Evolutionary conservation across 2,329 filamentous ascomycete species (phyloP), one percentile per base, ranked within the genome.

Genomic region (Trichoderma breve): DNA sequence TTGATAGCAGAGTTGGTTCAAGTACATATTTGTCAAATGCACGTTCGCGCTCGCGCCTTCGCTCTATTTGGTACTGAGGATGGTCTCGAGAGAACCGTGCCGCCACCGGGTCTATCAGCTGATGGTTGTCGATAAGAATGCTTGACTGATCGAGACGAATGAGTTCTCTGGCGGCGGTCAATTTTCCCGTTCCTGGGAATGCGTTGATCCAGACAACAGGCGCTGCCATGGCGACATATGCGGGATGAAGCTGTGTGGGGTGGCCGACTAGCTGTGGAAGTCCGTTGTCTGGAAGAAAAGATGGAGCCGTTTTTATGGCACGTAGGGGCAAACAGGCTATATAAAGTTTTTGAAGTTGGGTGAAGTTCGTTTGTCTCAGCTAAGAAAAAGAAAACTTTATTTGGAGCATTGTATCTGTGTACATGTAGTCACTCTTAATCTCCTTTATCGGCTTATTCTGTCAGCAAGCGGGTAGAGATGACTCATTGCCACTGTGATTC

Each of bases 61-160:
- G 34, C 34, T 58, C 51, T 43, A 11, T 43, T 28, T 68, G 65
- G 34, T 68, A 68, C 7, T 21, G 32, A 5, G 53, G 65, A 30
- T 68, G 30, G 43, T 68, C 47, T 6, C 53, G 65, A 9, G 65
- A 21, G 15, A 43, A 15, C 12, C 18, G 28, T 43, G 8, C 21
- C 43, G 65, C 65, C 0, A 68, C 65, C 18, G 65, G 65, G 12
- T 68, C 65, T 30, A 68, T 68, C 8, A 58, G 34, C 12, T 43
- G 65, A 15, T 68, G 51, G 32, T 68, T 68, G 65, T 68, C 65
- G 32, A 68, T 43, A 5, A 68, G 11, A 30, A 21, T 30, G 24
- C 15, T 39, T 15, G 51, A 43, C 12, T 30, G 15, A n/a, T 39
- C 63, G 18, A 66, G 28, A 18, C 1, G 26, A 28, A 21, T 4